These are phyloP conservation scores for Podospora pseudoanserina DNA, from an alignment of 495 filamentous ascomycete species.

Conservation along the genomic window DNA sequence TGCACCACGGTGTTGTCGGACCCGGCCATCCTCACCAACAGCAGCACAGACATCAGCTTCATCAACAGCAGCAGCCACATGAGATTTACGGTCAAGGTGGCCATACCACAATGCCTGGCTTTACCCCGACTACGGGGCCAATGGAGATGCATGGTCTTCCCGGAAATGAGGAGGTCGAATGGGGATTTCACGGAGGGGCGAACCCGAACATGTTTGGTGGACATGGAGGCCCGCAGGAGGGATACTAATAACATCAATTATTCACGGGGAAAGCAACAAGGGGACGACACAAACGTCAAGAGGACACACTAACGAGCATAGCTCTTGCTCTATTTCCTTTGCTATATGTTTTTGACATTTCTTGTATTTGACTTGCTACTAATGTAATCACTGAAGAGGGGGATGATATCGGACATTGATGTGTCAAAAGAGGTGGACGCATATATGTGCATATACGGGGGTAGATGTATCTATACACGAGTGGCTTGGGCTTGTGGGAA, in stretches of 20 bases:
- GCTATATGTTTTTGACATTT: not conserved
- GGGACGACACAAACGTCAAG: not conserved
- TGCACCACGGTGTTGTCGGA: conserved; percentile 11
- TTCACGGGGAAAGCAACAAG: not conserved
- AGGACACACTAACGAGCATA: not conserved
- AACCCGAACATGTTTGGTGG: conserved; percentile 22
- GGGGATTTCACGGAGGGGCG: conserved; percentile 16
- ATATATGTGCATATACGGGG: not conserved
- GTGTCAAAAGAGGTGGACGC: not conserved
- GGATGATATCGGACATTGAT: not conserved
- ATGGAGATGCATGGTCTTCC: conserved; percentile 12
- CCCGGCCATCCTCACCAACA: conserved; percentile 4
- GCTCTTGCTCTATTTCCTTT: not conserved
- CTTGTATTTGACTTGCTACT: not conserved
- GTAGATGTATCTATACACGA: not conserved
- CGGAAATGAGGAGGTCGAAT: conserved; percentile 14
- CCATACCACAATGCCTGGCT: not conserved
- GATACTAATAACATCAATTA: conserved; percentile 13
- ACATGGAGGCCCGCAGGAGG: conserved; percentile 21
- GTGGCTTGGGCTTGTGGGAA: not conserved
- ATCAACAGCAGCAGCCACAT: not conserved
- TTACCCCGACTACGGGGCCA: conserved; percentile 12
- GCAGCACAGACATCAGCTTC: conserved; percentile 9
- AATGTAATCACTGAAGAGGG: not conserved
- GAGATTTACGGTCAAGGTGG: not conserved